Evolutionary conservation across 2,329 filamentous ascomycete genomes (phyloP).

Genomic region (Pseudocercospora musae): DNA sequence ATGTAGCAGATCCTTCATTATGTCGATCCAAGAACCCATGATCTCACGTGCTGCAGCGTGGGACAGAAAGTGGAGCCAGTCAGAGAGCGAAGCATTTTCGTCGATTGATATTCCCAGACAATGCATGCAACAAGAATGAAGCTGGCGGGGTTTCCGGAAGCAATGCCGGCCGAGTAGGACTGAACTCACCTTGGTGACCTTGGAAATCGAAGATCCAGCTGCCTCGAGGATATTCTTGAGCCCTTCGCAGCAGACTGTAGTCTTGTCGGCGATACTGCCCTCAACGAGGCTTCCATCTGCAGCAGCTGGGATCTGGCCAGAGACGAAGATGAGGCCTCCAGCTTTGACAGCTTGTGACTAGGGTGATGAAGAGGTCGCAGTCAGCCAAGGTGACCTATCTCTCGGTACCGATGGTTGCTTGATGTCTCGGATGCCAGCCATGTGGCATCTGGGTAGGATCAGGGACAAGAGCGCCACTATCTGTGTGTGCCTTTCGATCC

Average conservation of each 20-base stretch:
- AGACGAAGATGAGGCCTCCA: slow-evolving; percentile 64
- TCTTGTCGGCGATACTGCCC: slow-evolving; percentile 65
- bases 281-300: slow-evolving; percentile 57
- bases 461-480: not conserved
- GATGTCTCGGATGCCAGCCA: not conserved
- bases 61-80: not conserved
- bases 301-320: slow-evolving; percentile 74
- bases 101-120: not conserved
- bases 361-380: not conserved
- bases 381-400: not conserved
- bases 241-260: slow-evolving; percentile 71
- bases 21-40: not conserved
- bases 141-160: no score
- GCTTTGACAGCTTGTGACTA: slow-evolving; percentile 63
- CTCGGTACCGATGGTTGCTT: slow-evolving; percentile 1
- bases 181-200: slow-evolving; percentile 74
- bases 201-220: slow-evolving; percentile 72
- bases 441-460: not conserved
- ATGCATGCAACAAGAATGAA: no score
- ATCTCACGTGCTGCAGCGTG: not conserved
- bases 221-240: slow-evolving; percentile 78
- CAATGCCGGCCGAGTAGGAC: not conserved
- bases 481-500: not conserved
- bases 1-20: not conserved
- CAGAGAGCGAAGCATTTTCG: not conserved